These are phyloP conservation scores for Takashimella tepidaria DNA, from an alignment of 1,284 basidiomycete species.

Conservation along the genomic window DNA sequence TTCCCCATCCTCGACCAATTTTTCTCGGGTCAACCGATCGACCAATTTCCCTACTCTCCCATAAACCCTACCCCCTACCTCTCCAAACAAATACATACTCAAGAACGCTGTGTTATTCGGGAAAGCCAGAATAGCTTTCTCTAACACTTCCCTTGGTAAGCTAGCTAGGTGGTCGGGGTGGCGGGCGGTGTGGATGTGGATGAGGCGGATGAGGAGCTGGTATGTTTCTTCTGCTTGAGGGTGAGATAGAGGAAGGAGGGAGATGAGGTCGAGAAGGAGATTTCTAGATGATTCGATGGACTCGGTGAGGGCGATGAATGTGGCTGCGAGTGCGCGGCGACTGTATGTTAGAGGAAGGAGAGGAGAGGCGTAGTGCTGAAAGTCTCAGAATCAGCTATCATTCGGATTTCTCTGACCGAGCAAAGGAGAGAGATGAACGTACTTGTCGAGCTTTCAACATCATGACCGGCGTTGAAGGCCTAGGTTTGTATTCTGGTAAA, in stretches of 20 bases:
- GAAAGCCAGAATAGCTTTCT: conserved; percentile 43
- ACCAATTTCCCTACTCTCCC: conserved; percentile 46
- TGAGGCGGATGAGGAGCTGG: conserved; percentile 42
- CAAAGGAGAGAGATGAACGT: no score
- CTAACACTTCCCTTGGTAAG: conserved; percentile 40
- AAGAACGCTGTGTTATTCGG: conserved; percentile 50
- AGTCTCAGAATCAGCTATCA: not conserved
- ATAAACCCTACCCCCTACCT: conserved; percentile 45
- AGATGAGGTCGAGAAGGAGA: conserved; percentile 14
- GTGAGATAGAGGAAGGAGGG: conserved; percentile 11
- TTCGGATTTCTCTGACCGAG: no score
- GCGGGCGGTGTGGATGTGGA: conserved; percentile 37
- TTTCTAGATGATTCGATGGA: conserved; percentile 19
- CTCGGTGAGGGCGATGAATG: conserved; percentile 30
- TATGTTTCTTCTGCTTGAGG: conserved; percentile 42
- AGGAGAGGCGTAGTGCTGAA: conserved; percentile 17
- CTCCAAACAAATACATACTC: conserved; percentile 46
- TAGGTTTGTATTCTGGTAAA: not conserved
- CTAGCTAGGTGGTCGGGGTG: conserved; percentile 33
- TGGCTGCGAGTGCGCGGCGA: conserved; percentile 19
- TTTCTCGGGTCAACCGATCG: conserved; percentile 15
- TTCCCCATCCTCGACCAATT: conserved; percentile 10
- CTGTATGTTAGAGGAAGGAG: conserved; percentile 3
- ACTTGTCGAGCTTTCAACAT: conserved; percentile 40
- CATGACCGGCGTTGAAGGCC: conserved; percentile 15